phyloP scores from a whole-genome alignment of 2,329 filamentous ascomycete species.

The Curvularia sp. region DNA sequence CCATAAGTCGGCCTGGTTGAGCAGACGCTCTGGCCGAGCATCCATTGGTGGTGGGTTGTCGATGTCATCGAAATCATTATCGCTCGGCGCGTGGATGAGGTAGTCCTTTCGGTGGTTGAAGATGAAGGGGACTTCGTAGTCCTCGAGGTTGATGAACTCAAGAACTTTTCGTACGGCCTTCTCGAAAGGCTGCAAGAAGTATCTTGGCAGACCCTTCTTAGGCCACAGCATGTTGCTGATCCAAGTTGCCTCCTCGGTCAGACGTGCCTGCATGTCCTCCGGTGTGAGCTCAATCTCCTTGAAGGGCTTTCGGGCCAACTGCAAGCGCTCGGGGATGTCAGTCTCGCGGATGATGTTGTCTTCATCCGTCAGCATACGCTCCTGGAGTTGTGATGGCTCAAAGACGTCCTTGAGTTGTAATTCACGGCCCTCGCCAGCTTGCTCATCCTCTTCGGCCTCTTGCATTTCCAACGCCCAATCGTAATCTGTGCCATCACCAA shows the following conservation, averaged over 20 bases:
- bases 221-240: constrained; percentile 89
- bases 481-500: constrained; percentile 94
- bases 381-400: constrained; percentile 90
- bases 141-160: constrained; percentile 92
- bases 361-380: constrained; percentile 93
- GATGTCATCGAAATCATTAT: constrained; percentile 64
- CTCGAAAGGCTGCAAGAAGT: constrained; percentile 82
- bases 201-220: constrained; percentile 76
- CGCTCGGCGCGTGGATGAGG: constrained; percentile 82
- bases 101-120: constrained; percentile 99
- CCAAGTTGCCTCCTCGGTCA: constrained; percentile 90
- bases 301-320: constrained; percentile 88
- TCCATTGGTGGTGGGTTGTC: constrained; percentile 75
- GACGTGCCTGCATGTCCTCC: constrained; percentile 67
- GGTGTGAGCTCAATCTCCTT: constrained; percentile 79
- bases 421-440: constrained; percentile 78
- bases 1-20: constrained; percentile 94
- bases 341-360: constrained; percentile 88
- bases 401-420: constrained; percentile 98
- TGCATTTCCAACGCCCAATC: constrained; percentile 92
- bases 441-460: constrained; percentile 79
- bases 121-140: constrained; percentile 95
- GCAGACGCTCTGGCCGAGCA: constrained; percentile 80
- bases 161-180: constrained; percentile 90
- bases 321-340: constrained; percentile 93